These are phyloP conservation scores for Aureobasidium mangrovei DNA, from an alignment of 2,329 filamentous ascomycete genomes.

Conservation along the genomic window DNA sequence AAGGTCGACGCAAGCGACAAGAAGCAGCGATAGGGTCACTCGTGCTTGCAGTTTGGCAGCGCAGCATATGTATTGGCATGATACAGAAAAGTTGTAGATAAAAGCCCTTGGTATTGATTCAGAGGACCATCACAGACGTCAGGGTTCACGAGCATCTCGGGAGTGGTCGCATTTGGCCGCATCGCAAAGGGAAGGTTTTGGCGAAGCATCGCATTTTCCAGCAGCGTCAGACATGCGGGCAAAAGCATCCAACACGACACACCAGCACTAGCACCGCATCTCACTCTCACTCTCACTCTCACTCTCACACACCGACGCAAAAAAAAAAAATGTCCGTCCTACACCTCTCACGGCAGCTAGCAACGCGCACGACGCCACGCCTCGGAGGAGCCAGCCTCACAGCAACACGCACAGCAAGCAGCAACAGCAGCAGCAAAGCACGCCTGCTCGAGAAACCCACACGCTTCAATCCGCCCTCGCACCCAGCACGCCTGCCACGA, in stretches of 20 bases:
- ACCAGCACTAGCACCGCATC: neutral
- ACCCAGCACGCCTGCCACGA: slow-evolving; percentile 58
- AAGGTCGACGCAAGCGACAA: slow-evolving; percentile 23
- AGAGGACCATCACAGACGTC: no score
- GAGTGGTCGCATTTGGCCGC: slow-evolving; percentile 4
- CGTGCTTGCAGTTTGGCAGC: neutral
- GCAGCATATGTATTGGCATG: neutral
- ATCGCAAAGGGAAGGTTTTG: slow-evolving; percentile 1
- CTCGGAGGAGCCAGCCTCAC: neutral
- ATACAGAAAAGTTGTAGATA: neutral
- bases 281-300: neutral
- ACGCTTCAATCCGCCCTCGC: slow-evolving; percentile 86
- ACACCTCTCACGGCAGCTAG: slow-evolving; percentile 1
- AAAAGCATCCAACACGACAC: neutral
- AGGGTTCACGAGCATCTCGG: slow-evolving; percentile 5
- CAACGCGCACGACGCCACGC: neutral
- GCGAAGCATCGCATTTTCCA: neutral
- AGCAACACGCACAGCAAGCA: neutral
- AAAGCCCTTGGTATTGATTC: neutral
- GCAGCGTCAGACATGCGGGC: neutral
- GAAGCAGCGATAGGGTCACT: slow-evolving; percentile 20
- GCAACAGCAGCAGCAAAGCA: slow-evolving; percentile 39
- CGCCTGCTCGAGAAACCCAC: slow-evolving; percentile 76
- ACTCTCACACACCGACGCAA: neutral
- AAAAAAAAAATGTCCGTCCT: slow-evolving; percentile 5